phyloP scores from a whole-genome alignment of 768 basidiomycete genomes.

The Mycena albidolilacea region DNA sequence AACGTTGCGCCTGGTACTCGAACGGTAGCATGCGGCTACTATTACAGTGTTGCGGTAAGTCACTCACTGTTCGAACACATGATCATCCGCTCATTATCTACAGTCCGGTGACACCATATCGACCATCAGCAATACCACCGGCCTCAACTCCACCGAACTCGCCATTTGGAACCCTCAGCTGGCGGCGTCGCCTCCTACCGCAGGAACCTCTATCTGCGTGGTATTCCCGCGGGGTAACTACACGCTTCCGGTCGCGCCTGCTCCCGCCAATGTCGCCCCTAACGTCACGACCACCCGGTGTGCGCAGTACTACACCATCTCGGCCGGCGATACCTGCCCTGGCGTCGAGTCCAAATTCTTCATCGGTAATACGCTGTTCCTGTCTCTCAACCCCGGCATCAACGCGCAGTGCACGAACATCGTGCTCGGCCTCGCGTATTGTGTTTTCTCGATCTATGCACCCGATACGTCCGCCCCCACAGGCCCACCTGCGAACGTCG shows the following conservation, averaged over 20 bases:
- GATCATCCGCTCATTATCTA: too few species aligned
- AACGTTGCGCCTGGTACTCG: constrained; percentile 43
- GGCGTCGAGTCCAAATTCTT: constrained; percentile 33
- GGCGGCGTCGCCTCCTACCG: constrained; percentile 29
- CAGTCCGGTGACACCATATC: constrained; percentile 40
- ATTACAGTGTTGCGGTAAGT: constrained; percentile 35
- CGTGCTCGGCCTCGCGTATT: constrained; percentile 35
- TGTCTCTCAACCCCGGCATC: constrained; percentile 37
- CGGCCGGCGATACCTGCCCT: constrained; percentile 38
- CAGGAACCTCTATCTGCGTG: constrained; percentile 41
- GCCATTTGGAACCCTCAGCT: constrained; percentile 43
- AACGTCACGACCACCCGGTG: constrained; percentile 31
- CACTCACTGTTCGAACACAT: background rate
- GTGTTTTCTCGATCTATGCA: constrained; percentile 31
- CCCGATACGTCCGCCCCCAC: background rate
- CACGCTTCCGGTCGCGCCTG: constrained; percentile 35
- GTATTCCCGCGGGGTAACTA: constrained; percentile 45
- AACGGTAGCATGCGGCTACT: constrained; percentile 40
- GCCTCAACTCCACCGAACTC: constrained; percentile 35
- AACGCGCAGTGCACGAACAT: constrained; percentile 39
- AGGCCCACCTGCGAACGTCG: background rate
- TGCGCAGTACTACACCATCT: constrained; percentile 36
- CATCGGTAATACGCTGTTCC: constrained; percentile 36
- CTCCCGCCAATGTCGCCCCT: constrained; percentile 40
- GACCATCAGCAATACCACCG: constrained; percentile 32